Conservation (phyloP, 257 asterid genomes). For the Solanum appendiculatum region DNA sequence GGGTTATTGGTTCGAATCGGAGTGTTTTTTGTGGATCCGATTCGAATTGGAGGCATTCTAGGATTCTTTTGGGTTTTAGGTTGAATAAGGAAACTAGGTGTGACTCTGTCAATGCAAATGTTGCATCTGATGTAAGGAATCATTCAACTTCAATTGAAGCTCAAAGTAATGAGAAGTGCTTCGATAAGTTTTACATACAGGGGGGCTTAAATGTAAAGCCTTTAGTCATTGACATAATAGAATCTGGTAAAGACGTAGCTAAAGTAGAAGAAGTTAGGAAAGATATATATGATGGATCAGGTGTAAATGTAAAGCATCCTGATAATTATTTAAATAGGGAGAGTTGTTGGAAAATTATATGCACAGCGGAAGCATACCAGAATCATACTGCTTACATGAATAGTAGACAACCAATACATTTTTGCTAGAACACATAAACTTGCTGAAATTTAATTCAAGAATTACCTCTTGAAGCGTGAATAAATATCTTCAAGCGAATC, state of each 20-base stretch:
- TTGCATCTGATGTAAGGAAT: slow-evolving; percentile 52
- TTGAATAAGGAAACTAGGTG: slow-evolving; percentile 9
- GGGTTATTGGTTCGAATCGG: slow-evolving; percentile 29
- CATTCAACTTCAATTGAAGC: slow-evolving; percentile 53
- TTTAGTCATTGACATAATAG: slow-evolving; percentile 32
- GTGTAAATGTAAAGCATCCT: slow-evolving; percentile 14
- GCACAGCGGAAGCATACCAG: too few species aligned
- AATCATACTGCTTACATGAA: too few species aligned
- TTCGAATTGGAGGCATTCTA: slow-evolving; percentile 42
- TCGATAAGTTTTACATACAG: slow-evolving; percentile 52
- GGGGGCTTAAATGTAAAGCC: slow-evolving; percentile 58
- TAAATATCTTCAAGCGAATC: too few species aligned
- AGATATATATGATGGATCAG: slow-evolving; percentile 5
- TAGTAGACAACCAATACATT: too few species aligned
- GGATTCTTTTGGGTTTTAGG: slow-evolving; percentile 24
- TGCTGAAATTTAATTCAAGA: too few species aligned
- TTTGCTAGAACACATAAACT: too few species aligned
- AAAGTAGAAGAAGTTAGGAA: slow-evolving; percentile 1
- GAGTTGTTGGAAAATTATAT: too few species aligned
- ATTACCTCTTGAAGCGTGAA: too few species aligned
- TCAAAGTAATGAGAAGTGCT: slow-evolving; percentile 31
- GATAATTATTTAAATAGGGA: slow-evolving; percentile 11
- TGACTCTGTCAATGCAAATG: slow-evolving; percentile 29
- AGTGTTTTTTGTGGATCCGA: slow-evolving; percentile 36
- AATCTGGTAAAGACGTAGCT: slow-evolving; percentile 17